phyloP scores from a whole-genome alignment of 2,329 filamentous ascomycete genomes.

The Botryotinia convoluta region DNA sequence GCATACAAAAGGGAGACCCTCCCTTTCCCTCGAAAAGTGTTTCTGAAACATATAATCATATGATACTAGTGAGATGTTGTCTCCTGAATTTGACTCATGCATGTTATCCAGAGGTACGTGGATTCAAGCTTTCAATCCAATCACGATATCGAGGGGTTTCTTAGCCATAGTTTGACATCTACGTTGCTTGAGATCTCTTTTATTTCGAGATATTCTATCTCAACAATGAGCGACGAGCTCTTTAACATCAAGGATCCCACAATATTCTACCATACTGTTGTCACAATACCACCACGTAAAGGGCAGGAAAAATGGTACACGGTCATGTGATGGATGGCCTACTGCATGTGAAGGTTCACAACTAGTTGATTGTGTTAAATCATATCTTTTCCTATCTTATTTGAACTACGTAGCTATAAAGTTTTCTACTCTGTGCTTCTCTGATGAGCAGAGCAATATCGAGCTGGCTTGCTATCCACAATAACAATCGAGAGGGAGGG shows the following conservation, averaged over 20 bases:
- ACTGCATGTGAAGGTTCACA: no score
- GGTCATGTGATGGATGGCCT: no score
- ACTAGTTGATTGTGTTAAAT: no score
- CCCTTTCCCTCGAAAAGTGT: background rate
- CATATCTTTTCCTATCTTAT: no score
- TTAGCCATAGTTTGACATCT: background rate
- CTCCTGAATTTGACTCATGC: background rate
- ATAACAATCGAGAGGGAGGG: no score
- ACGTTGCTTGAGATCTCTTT: background rate
- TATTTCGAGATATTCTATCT: background rate
- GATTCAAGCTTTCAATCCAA: background rate
- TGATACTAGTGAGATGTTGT: background rate
- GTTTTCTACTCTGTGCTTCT: no score
- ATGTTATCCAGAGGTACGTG: background rate
- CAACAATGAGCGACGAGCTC: background rate
- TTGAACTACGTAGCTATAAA: no score
- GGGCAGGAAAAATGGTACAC: no score
- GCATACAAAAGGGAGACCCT: background rate
- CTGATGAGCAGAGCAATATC: no score
- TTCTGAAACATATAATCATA: background rate
- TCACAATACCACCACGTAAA: background rate
- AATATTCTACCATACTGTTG: rapidly evolving
- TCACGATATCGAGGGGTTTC: background rate
- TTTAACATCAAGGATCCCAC: background rate
- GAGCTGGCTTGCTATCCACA: no score